phyloP scores from a whole-genome alignment of 352 stramenopile species.

The Phytopythium cucurbitacearum region DNA sequence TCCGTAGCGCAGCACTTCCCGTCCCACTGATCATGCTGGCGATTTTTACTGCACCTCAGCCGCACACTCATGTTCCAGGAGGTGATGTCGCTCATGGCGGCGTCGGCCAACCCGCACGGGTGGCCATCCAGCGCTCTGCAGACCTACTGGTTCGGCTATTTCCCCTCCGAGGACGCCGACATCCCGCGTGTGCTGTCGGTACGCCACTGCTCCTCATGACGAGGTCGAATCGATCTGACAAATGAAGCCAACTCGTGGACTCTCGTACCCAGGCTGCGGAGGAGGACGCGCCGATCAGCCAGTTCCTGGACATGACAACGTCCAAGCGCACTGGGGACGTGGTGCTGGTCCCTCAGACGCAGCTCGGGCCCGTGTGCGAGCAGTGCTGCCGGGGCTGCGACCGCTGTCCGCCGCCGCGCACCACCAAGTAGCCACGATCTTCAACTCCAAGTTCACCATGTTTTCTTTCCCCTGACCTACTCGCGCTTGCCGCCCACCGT shows the following conservation, averaged over 20 bases:
- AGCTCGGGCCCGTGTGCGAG: conserved; percentile 68
- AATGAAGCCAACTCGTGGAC: not conserved
- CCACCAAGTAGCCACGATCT: conserved; percentile 8
- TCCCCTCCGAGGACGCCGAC: conserved; percentile 30
- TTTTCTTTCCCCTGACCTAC: not conserved
- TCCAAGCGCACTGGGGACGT: conserved; percentile 67
- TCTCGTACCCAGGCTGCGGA: conserved; percentile 20
- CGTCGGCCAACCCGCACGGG: conserved; percentile 52
- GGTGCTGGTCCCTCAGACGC: conserved; percentile 74
- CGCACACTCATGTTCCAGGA: conserved; percentile 77
- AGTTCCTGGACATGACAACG: conserved; percentile 66
- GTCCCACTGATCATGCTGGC: not conserved
- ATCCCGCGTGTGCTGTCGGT: conserved; percentile 37
- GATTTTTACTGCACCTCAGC: conserved; percentile 6
- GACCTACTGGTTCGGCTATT: conserved; percentile 79
- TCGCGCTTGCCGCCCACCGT: conserved; percentile 30
- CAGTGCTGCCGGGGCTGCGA: conserved; percentile 56
- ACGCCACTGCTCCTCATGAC: no score
- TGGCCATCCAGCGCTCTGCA: conserved; percentile 62
- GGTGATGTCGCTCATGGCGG: conserved; percentile 54
- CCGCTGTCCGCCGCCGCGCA: conserved; percentile 27
- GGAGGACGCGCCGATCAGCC: conserved; percentile 41
- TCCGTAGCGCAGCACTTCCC: not conserved
- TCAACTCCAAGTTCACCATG: not conserved
- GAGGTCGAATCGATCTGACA: not conserved